These are phyloP conservation scores for Monilinia fructicola DNA, from an alignment of 2,329 filamentous ascomycete species.

Conservation along the genomic window DNA sequence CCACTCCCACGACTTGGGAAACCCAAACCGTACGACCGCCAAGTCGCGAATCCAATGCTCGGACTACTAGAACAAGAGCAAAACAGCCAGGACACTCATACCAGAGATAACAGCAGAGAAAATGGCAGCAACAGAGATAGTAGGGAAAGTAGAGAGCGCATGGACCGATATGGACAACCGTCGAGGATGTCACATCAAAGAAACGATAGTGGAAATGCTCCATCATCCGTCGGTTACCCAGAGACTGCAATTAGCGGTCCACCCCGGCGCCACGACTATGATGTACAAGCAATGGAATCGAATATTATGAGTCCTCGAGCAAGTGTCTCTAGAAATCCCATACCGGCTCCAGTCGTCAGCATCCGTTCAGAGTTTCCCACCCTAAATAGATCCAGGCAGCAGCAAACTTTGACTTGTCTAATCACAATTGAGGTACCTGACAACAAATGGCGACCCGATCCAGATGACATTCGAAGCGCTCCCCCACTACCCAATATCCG, in stretches of 20 bases:
- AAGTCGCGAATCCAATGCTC: conserved; percentile 45
- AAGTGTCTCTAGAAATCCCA: conserved; percentile 73
- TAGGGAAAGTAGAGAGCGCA: conserved; percentile 50
- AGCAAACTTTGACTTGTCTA: conserved; percentile 91
- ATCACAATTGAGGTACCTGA: conserved; percentile 93
- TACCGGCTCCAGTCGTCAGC: conserved; percentile 86
- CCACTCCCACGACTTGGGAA: conserved; percentile 69
- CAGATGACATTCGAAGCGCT: conserved; percentile 69
- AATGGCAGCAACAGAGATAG: conserved; percentile 38
- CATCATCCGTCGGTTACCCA: conserved; percentile 77
- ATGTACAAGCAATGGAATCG: conserved; percentile 93
- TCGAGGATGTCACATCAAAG: conserved; percentile 56
- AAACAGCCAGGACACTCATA: conserved; percentile 32
- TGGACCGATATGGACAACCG: conserved; percentile 45
- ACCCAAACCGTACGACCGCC: conserved; percentile 55
- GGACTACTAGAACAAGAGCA: conserved; percentile 38
- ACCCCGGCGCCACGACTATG: conserved; percentile 82
- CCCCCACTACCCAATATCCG: conserved; percentile 46
- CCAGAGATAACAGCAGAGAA: conserved; percentile 43
- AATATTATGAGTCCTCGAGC: conserved; percentile 71
- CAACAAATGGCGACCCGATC: conserved; percentile 83
- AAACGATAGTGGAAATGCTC: conserved; percentile 73
- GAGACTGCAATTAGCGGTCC: conserved; percentile 70
- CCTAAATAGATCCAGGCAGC: conserved; percentile 84
- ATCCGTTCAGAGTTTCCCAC: conserved; percentile 97